Base-by-base conservation (phyloP, 805 yeast genomes). In the Wickerhamomyces subpelliculosus region DNA sequence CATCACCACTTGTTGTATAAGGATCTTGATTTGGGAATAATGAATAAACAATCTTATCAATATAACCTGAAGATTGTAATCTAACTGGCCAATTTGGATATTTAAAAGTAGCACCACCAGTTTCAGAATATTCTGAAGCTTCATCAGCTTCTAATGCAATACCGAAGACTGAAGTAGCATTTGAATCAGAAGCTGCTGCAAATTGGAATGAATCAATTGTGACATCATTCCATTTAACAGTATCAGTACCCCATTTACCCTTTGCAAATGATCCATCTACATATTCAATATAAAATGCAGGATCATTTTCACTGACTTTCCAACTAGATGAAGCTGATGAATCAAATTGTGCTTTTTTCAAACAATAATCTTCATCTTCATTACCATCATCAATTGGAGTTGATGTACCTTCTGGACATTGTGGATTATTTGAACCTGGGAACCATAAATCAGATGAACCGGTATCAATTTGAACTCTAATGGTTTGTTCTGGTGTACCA, bases 151-250 rank as follows among this genome's bases (percentile, higher is more conserved):
- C 61, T 36, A 83, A 65, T 9, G 93, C 90, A 44, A 84, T 76
- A 22, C 90, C 88, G 31, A 84, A 59, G 19, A 85, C 90, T 38
- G 94, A 90, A 32, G 76, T 58, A 4, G 89, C 78, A 43, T 77
- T 75, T 2, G 85, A 73, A 26, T 59, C 57, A 52, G 76, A 76
- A 4, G 84, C 94, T 17, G 87, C 76, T 2, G 94, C 96, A 57
- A 88, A 72, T 5, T 86, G 75, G 23, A 83, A 61, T 4, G 12
- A 6, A 0, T 65, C 51, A 13, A 86, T 67, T 4, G 72, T 64
- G 7, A 68, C 57, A 35, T 73, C 77, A 32, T 78, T 76, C 40
- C 86, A 60, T 3, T 48, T 43, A 5, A 88, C 67, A 28, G 64
- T 61, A 50, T 88, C 96, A 33, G 66, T 59, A 44, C 67, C 67